Evolutionary conservation across 805 yeast genomes (phyloP).

Genomic region (Metschnikowia amazonensis): DNA sequence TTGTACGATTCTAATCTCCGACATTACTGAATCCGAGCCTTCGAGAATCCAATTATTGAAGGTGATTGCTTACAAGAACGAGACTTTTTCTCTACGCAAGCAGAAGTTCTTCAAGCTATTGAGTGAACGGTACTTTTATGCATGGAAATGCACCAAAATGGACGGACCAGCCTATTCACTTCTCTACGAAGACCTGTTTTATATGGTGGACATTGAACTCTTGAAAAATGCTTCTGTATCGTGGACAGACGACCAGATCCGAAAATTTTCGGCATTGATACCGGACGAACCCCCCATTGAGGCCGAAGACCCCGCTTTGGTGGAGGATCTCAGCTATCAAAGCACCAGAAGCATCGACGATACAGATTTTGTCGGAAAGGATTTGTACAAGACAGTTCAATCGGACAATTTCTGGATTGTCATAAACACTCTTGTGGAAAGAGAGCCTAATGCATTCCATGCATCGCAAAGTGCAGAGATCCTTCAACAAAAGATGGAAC

Average conservation of each 20-base stretch:
- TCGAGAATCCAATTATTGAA: conserved; percentile 3
- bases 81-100: conserved; percentile 5
- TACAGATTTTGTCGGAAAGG: conserved; percentile 9
- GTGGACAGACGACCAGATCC: conserved; percentile 13
- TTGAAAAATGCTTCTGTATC: conserved; percentile 7
- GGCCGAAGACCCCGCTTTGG: conserved; percentile 1
- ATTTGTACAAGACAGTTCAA: conserved; percentile 17
- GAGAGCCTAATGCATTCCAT: conserved; percentile 10
- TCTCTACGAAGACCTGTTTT: conserved; percentile 6
- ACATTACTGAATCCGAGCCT: not conserved
- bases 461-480: conserved; percentile 4
- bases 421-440: conserved; percentile 12
- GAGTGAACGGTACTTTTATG: conserved; percentile 17
- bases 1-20: conserved; percentile 9
- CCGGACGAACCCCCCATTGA: conserved; percentile 9
- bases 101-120: conserved; percentile 13
- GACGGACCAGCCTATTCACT: conserved; percentile 9
- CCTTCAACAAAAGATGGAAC: not conserved
- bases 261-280: conserved; percentile 7
- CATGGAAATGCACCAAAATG: conserved; percentile 17
- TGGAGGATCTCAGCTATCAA: conserved; percentile 10
- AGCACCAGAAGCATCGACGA: conserved; percentile 11
- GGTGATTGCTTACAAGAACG: not conserved
- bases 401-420: conserved; percentile 20
- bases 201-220: conserved; percentile 5